Conservation (phyloP, 345 rosid genomes). For the Syzygium grande region DNA sequence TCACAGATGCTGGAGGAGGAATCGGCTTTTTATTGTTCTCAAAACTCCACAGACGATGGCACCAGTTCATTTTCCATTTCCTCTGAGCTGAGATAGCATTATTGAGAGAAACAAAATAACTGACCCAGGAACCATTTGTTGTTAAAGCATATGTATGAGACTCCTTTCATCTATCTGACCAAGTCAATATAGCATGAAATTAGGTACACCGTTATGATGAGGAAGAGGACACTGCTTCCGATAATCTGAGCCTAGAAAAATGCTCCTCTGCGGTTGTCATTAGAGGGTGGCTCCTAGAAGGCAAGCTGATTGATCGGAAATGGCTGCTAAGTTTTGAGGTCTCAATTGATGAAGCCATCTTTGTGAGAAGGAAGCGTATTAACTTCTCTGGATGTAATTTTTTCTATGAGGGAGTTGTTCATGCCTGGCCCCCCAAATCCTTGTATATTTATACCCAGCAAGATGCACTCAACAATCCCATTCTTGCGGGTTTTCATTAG, state of each 20-base stretch:
- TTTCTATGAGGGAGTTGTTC: neutral
- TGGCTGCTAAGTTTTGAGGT: neutral
- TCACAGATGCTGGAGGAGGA: neutral
- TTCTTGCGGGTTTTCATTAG: neutral
- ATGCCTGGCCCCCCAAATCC: neutral
- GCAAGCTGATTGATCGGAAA: slow-evolving; percentile 2
- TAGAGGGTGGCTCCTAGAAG: neutral
- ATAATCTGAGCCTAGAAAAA: neutral
- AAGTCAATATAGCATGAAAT: too few relatives aligned
- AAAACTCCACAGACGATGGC: neutral
- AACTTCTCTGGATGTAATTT: neutral
- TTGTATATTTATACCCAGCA: neutral
- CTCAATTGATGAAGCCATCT: neutral
- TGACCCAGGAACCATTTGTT: too few relatives aligned
- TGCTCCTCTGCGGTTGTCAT: neutral
- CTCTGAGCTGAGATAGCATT: neutral
- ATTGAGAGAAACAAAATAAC: too few relatives aligned
- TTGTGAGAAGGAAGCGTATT: neutral
- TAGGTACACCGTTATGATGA: neutral
- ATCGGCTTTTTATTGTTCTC: too few relatives aligned
- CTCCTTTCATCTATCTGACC: too few relatives aligned
- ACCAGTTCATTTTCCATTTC: neutral
- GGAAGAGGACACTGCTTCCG: neutral
- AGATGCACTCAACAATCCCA: neutral
- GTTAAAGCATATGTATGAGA: too few relatives aligned